Evolutionary conservation across 2,329 filamentous ascomycete species (phyloP), one percentile per base, ranked within the genome.

Genomic region (Aspergillus fructus): DNA sequence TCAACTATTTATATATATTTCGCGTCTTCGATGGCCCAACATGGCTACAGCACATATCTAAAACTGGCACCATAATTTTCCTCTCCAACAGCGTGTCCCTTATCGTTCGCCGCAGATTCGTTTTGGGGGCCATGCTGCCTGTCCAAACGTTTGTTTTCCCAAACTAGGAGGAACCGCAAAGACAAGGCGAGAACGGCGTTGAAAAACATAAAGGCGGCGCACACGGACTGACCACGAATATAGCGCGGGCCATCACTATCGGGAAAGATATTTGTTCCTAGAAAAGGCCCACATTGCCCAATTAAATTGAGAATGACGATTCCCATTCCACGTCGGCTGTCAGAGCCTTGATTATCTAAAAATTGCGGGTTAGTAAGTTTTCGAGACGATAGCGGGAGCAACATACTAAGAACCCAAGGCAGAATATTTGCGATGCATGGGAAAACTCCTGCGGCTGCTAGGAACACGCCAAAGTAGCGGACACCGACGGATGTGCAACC

Each of bases 391-490:
- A 13, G 7, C 8, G 15, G 9, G 30, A 8, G 30, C 45, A 50
- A 68, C 72, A 59, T 68, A 76, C 76, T 82, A 2, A 88, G 71
- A 1, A 89, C 87, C 71, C 88, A 89, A 0, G 88, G 87, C 37
- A 91, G 81, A 8, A 89, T 87, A 61, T 90, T 89, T 3, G 85
- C 84, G 34, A 91, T 85, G 64, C 82, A 83, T 0, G 87, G 85
- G 46, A 91, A 87, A 23, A 91, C 82, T 11, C 86, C 85, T 2
- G 78, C 79, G 0, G 85, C 82, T 5, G 85, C 84, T 13, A 83
- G 65, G 67, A 82, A 83, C 1, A 81, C 77, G 3, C 79, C 81
- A 42, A 79, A 74, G 64, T 85, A 85, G n/a, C 80, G 74, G 4
- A 77, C 75, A 2, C 74, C 78, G 3, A 80, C 76, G 2, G 66